These are phyloP conservation scores for Harringtonia lauricola DNA, from an alignment of 2,329 filamentous ascomycete genomes.

Conservation along the genomic window DNA sequence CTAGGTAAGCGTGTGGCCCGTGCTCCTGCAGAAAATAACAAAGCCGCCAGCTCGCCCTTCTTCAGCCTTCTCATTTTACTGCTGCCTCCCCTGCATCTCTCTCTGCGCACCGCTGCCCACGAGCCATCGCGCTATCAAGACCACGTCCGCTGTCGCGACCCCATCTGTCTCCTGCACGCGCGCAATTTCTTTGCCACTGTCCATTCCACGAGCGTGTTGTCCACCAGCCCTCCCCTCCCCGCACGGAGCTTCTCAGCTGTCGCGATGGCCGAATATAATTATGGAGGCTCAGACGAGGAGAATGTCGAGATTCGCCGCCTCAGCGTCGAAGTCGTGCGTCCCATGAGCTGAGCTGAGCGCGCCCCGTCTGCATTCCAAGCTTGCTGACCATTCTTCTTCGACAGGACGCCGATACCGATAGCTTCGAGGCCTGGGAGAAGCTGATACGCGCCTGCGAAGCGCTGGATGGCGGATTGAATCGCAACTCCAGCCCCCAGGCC, in stretches of 20 bases:
- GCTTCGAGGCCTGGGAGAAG: conserved; percentile 92
- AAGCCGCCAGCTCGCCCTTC: neutral
- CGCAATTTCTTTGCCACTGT: no score
- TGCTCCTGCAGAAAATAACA: neutral
- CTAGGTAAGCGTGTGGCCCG: neutral
- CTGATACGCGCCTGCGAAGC: conserved; percentile 72
- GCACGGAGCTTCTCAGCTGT: neutral
- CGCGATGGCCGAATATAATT: conserved; percentile 62
- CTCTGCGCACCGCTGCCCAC: no score
- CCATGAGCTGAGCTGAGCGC: no score
- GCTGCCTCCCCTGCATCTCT: no score
- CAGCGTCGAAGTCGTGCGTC: conserved; percentile 63
- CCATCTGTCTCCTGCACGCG: no score
- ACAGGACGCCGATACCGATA: conserved; percentile 64
- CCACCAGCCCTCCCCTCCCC: no score
- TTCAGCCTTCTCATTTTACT: no score
- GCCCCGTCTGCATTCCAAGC: no score
- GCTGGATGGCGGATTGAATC: conserved; percentile 86
- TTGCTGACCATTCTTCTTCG: neutral
- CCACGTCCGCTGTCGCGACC: no score
- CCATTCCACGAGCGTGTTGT: no score
- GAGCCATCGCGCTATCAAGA: no score
- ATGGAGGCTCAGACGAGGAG: conserved; percentile 67
- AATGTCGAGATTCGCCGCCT: conserved; percentile 73
- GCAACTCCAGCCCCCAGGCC: conserved; percentile 91